phyloP scores from a whole-genome alignment of 108 stramenopile genomes.

The Epipyxis sp. region DNA sequence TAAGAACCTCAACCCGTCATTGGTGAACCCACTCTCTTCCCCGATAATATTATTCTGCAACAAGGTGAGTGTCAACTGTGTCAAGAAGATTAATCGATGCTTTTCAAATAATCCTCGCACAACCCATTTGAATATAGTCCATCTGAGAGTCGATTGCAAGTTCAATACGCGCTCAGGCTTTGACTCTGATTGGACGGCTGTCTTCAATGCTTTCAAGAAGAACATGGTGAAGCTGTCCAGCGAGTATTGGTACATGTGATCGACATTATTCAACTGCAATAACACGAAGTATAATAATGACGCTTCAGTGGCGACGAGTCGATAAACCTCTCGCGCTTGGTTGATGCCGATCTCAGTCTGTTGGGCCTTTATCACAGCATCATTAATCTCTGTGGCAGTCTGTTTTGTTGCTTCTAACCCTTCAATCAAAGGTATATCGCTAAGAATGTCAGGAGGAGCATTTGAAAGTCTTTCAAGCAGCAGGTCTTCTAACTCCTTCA shows the following conservation, averaged over 20 bases:
- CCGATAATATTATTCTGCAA: constrained; percentile 13
- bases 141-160: constrained; percentile 32
- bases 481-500: constrained; percentile 30
- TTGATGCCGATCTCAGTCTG: constrained; percentile 26
- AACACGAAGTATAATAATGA: constrained; percentile 52
- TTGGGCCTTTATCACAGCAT: constrained; percentile 28
- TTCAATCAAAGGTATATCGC: constrained; percentile 35
- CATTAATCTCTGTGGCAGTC: constrained; percentile 27
- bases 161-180: constrained; percentile 27
- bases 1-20: constrained; percentile 46
- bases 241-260: constrained; percentile 55
- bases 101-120: constrained; percentile 51
- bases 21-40: constrained; percentile 29
- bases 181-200: not conserved
- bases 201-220: constrained; percentile 44
- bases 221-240: constrained; percentile 44
- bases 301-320: constrained; percentile 46
- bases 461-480: constrained; percentile 19
- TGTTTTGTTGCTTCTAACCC: constrained; percentile 31
- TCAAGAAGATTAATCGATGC: constrained; percentile 44
- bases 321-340: constrained; percentile 50
- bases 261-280: constrained; percentile 38
- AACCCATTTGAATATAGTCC: constrained; percentile 51
- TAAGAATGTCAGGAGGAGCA: constrained; percentile 29
- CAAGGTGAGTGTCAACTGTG: constrained; percentile 37